Evolutionary conservation across 768 basidiomycete species (phyloP).

Genomic region (Phylloporus arenicola): DNA sequence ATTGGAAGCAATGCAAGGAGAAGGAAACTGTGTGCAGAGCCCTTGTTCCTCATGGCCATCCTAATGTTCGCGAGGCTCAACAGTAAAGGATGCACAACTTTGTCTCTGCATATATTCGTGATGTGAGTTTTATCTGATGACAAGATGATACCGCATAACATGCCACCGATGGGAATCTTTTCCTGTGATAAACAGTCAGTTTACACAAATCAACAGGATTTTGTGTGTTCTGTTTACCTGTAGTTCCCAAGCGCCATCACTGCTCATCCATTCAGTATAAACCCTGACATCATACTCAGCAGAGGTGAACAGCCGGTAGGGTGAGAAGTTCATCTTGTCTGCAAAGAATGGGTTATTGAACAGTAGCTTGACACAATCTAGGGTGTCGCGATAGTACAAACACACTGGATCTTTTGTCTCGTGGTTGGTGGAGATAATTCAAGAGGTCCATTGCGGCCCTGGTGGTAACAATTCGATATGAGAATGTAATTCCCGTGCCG

Average conservation of each 20-base stretch:
- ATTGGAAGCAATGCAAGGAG: background rate
- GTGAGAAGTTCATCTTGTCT: constrained; percentile 10
- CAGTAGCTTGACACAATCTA: constrained; percentile 21
- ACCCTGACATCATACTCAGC: background rate
- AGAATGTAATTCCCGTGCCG: background rate
- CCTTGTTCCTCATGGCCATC: background rate
- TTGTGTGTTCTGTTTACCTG: no score
- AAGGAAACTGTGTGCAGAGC: background rate
- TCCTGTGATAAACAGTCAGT: no score
- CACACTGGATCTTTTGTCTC: constrained; percentile 18
- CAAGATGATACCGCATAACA: no score
- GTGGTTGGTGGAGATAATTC: constrained; percentile 1
- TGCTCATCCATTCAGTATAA: constrained; percentile 22
- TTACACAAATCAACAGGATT: no score
- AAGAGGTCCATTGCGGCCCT: constrained; percentile 13
- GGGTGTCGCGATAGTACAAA: constrained; percentile 22
- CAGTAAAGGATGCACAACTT: no score
- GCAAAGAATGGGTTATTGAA: constrained; percentile 19
- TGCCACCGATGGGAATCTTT: background rate
- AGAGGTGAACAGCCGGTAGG: background rate
- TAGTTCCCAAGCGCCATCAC: no score
- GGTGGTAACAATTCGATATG: background rate
- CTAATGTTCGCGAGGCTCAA: no score
- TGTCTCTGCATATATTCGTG: no score
- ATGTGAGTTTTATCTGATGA: no score